Base-by-base conservation (phyloP, 1,284 basidiomycete genomes). In the Salmacisia buchloeana region DNA sequence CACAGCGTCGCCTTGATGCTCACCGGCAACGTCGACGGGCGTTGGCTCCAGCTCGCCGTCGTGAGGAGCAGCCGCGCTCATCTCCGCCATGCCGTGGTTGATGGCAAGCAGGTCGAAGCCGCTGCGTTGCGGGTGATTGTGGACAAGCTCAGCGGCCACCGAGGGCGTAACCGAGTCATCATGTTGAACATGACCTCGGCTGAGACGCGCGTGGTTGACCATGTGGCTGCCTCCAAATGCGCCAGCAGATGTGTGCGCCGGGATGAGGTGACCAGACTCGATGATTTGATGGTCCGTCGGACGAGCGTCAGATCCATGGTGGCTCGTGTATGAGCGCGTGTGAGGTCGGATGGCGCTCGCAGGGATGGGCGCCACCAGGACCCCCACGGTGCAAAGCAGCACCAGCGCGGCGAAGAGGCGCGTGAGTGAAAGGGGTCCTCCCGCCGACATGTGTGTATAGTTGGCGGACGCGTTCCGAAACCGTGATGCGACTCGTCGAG, bases 271-370 rank as follows among this genome's bases (percentile, higher is more conserved):
- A 33, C 49, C 49, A 54, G 49, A 27, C 27, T 54, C 49, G 49
- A 54, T 54, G 27, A 54, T 54, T 33, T 54, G 27, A n/a, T 54
- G 25, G 49, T 31, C 29, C 29, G 29, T 29, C 3, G 49, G 49
- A 15, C 49, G 27, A 33, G n/a, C n/a, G n/a, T n/a, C n/a, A n/a
- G n/a, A n/a, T n/a, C n/a, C n/a, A n/a, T n/a, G n/a, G n/a, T 54
- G 49, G 6, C 18, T 31, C 9, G 49, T 31, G 27, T 54, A 54
- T 9, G 49, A 54, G 18, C 49, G 49, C 5, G 49, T 54, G 31
- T 54, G 49, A 12, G 49, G 49, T 31, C 49, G 49, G 49, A 54
- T 54, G 25, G 49, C 49, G 27, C 49, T 54, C 27, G 49, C 49
- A 18, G 49, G 49, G 29, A 54, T 54, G 31, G 49, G 49, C 15